These are phyloP conservation scores for Otatea glauca DNA, from an alignment of 176 grass and related monocot genomes.

Conservation along the genomic window DNA sequence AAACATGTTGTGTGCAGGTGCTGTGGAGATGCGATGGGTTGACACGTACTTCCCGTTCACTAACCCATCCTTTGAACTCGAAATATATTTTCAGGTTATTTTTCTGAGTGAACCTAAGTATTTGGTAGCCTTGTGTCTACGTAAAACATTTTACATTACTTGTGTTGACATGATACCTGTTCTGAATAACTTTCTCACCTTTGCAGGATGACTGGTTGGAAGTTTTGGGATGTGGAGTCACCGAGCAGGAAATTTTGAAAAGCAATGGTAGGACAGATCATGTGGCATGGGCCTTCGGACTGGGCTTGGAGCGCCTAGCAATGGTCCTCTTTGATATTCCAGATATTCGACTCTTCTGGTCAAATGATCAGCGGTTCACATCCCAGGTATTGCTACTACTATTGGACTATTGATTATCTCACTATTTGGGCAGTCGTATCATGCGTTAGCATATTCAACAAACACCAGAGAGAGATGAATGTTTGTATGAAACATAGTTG, in stretches of 20 bases:
- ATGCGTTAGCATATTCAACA: background rate
- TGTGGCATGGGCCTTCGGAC: constrained; percentile 95
- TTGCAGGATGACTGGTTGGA: constrained; percentile 93
- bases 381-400: constrained; percentile 66
- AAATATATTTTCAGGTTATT: constrained; percentile 97
- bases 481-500: background rate
- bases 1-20: constrained; percentile 56
- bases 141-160: constrained; percentile 29
- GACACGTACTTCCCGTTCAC: constrained; percentile 99
- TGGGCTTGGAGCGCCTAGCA: constrained; percentile 87
- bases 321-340: constrained; percentile 95
- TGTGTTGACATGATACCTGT: constrained; percentile 3
- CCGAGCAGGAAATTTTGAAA: constrained; percentile 83
- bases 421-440: background rate
- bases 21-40: constrained; percentile 98
- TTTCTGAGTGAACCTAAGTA: constrained; percentile 9
- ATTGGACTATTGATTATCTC: constrained; percentile 25
- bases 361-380: constrained; percentile 82
- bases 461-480: background rate
- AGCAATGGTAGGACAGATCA: constrained; percentile 76
- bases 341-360: constrained; percentile 89
- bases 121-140: background rate
- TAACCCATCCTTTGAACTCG: constrained; percentile 93
- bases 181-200: constrained; percentile 30
- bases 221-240: constrained; percentile 95